Conservation (phyloP, 2,329 filamentous ascomycete species). For the Thielaviopsis musarum region DNA sequence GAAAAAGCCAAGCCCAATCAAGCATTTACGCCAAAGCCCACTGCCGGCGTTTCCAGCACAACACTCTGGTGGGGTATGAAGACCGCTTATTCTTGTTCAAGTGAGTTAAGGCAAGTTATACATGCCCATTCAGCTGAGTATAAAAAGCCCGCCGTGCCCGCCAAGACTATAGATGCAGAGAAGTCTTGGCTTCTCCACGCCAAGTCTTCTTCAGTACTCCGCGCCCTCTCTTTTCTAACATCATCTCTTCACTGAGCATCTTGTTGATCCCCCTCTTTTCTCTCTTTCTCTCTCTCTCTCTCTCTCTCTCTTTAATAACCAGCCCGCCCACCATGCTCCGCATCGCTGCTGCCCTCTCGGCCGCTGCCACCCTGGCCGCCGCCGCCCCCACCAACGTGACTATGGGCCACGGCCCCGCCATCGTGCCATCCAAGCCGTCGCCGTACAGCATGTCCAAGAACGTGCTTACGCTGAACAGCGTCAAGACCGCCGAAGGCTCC, state of each 20-base stretch:
- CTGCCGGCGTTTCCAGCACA: no score
- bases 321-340: background rate
- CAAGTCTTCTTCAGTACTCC: background rate
- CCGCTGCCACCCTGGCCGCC: background rate
- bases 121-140: background rate
- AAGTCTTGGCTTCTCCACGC: background rate
- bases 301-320: background rate
- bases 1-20: background rate
- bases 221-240: background rate
- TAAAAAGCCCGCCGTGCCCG: background rate
- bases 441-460: background rate
- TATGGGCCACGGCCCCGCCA: conserved; percentile 1
- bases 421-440: background rate
- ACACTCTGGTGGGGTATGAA: no score
- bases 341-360: background rate
- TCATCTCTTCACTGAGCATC: background rate
- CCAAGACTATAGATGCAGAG: background rate
- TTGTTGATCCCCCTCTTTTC: background rate
- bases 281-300: background rate
- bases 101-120: no score
- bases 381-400: background rate
- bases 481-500: background rate
- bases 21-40: background rate
- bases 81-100: no score
- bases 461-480: background rate